Evolutionary conservation across 306 rosid genomes (phyloP).

Genomic region (Citrullus amarus): DNA sequence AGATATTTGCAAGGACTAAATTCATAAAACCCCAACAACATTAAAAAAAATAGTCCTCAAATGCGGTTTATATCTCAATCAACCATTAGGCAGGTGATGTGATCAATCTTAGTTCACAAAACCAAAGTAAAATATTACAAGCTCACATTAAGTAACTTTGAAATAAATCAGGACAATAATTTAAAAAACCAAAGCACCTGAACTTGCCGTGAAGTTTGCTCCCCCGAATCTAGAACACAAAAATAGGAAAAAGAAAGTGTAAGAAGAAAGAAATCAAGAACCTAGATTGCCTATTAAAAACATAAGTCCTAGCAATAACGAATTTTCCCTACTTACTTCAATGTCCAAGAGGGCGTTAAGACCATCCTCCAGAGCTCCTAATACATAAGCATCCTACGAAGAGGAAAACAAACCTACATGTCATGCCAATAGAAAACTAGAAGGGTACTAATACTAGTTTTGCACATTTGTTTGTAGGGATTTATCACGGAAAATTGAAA

Average conservation of each 20-base stretch:
- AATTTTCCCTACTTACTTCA: slow-evolving; percentile 43
- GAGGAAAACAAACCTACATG: background rate
- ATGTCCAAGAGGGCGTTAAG: slow-evolving; percentile 72
- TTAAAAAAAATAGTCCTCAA: background rate
- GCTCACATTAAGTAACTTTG: background rate
- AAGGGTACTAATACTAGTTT: background rate
- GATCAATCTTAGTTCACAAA: background rate
- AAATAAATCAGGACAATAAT: background rate
- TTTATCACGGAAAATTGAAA: background rate
- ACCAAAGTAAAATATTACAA: background rate
- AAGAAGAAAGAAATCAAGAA: background rate
- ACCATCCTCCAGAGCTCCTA: slow-evolving; percentile 90
- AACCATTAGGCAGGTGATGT: background rate
- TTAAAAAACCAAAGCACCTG: slow-evolving; percentile 43
- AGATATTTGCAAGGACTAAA: background rate
- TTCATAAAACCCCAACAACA: background rate
- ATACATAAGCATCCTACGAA: slow-evolving; percentile 55
- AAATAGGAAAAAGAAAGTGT: background rate
- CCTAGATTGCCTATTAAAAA: background rate
- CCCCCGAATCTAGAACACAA: slow-evolving; percentile 67
- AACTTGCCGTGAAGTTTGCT: slow-evolving; percentile 90
- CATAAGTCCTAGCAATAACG: background rate
- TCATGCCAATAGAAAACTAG: background rate
- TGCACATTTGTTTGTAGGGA: background rate
- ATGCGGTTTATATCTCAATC: background rate